phyloP scores from a whole-genome alignment of 2,329 filamentous ascomycete species.

The Leptographium lundbergii region DNA sequence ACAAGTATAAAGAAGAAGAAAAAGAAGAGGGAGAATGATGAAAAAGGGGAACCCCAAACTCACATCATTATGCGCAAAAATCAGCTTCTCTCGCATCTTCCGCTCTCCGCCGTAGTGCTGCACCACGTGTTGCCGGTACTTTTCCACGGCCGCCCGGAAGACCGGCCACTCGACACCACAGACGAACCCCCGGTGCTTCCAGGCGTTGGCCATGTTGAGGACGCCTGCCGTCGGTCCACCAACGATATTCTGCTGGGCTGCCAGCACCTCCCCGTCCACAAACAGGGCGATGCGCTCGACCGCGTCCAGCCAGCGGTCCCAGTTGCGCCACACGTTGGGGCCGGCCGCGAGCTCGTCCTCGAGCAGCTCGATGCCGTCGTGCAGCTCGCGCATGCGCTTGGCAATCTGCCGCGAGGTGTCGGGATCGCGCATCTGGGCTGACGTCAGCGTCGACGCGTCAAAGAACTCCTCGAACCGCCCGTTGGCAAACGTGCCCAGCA shows the following conservation, averaged over 20 bases:
- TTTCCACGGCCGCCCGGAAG: slow-evolving; percentile 63
- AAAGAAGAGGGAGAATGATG: too few species aligned
- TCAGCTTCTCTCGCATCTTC: slow-evolving; percentile 59
- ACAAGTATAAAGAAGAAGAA: neutral
- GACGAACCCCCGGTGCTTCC: slow-evolving; percentile 61
- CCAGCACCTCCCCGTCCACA: slow-evolving; percentile 46
- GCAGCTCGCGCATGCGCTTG: slow-evolving; percentile 92
- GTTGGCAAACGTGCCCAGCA: slow-evolving; percentile 87
- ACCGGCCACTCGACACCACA: slow-evolving; percentile 73
- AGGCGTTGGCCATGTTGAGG: slow-evolving; percentile 27
- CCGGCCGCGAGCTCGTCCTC: slow-evolving; percentile 65
- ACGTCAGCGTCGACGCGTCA: slow-evolving; percentile 68
- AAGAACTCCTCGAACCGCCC: slow-evolving; percentile 94
- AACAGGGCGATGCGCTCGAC: slow-evolving; percentile 46
- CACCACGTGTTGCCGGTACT: slow-evolving; percentile 64
- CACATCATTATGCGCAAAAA: slow-evolving; percentile 98
- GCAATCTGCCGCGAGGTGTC: slow-evolving; percentile 87
- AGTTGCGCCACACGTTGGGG: slow-evolving; percentile 79
- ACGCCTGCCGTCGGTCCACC: too few species aligned
- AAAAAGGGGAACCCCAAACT: slow-evolving; percentile 27
- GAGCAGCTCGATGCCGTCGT: slow-evolving; percentile 82
- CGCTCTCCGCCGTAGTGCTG: slow-evolving; percentile 55
- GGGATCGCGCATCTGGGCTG: slow-evolving; percentile 62
- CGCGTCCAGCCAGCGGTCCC: slow-evolving; percentile 77
- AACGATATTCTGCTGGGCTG: slow-evolving; percentile 6